phyloP scores from a whole-genome alignment of 208 protist genomes.

The Tritrichomonas foetus region DNA sequence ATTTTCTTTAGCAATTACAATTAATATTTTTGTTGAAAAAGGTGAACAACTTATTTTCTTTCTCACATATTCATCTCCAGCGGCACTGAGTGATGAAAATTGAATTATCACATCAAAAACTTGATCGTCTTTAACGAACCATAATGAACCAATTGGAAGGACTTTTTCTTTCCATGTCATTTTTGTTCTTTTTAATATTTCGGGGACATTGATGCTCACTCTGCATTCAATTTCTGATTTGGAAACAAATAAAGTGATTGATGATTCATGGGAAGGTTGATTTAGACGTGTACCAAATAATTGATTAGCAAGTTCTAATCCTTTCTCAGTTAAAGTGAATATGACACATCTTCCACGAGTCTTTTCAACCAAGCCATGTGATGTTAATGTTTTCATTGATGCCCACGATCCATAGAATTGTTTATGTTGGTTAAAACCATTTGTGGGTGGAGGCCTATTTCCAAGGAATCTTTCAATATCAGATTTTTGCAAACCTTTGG shows the following conservation, averaged over 20 bases:
- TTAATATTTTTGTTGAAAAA: not conserved
- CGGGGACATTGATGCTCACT: not conserved
- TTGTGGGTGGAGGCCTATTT: not conserved
- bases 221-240: not conserved
- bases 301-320: not conserved
- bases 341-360: not conserved
- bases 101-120: not conserved
- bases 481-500: not conserved
- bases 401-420: not conserved
- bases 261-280: not conserved
- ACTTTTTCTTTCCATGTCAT: not conserved
- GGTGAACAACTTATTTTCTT: not conserved
- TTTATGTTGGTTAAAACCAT: not conserved
- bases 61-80: not conserved
- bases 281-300: not conserved
- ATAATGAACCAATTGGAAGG: not conserved
- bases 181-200: not conserved
- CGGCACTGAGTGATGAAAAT: not conserved
- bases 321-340: not conserved
- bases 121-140: not conserved
- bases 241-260: not conserved
- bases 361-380: not conserved
- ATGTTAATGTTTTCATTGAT: not conserved
- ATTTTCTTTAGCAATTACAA: not conserved
- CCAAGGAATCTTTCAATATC: not conserved